Evolutionary conservation across 306 rosid genomes (phyloP).

Genomic region (Arachis stenosperma): DNA sequence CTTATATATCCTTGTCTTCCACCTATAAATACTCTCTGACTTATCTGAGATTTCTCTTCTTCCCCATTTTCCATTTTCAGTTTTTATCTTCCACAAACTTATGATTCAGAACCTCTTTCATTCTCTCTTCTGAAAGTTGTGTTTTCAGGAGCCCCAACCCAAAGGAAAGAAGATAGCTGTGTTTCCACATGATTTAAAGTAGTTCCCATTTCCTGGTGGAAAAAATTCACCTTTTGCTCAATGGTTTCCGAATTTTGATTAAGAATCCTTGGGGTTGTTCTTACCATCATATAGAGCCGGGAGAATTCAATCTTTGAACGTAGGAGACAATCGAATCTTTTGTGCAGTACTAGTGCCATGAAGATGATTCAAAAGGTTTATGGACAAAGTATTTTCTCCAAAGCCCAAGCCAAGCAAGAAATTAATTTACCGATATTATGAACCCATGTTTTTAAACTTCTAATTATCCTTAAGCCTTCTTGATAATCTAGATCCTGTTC

Average conservation of each 20-base stretch:
- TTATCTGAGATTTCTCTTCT: too few species aligned
- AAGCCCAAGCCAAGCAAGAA: constrained; percentile 67
- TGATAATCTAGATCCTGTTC: constrained; percentile 43
- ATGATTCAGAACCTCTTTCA: too few species aligned
- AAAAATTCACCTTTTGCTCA: constrained; percentile 56
- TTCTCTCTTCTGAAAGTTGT: too few species aligned
- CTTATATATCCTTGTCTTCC: too few species aligned
- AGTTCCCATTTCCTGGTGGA: constrained; percentile 51
- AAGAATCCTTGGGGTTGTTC: constrained; percentile 48
- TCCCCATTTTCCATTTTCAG: too few species aligned
- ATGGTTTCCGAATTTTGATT: constrained; percentile 55
- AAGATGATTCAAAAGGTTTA: constrained; percentile 46
- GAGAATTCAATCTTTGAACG: constrained; percentile 56
- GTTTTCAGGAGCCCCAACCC: too few species aligned
- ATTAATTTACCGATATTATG: constrained; percentile 57
- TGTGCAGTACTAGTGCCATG: constrained; percentile 56
- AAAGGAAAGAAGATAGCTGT: too few species aligned
- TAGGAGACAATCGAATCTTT: constrained; percentile 66
- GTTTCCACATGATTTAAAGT: constrained; percentile 45
- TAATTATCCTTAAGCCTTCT: constrained; percentile 48
- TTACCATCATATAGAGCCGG: constrained; percentile 55
- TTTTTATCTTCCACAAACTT: too few species aligned
- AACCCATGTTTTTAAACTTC: constrained; percentile 32
- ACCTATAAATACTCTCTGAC: too few species aligned
- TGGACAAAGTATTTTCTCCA: constrained; percentile 69